Percentiles rank a stretch among this genome's conserved stretches.
Evolutionary conservation across 2,329 filamentous ascomycete species (phyloP).

Genomic region (Westerdykella sp.): DNA sequence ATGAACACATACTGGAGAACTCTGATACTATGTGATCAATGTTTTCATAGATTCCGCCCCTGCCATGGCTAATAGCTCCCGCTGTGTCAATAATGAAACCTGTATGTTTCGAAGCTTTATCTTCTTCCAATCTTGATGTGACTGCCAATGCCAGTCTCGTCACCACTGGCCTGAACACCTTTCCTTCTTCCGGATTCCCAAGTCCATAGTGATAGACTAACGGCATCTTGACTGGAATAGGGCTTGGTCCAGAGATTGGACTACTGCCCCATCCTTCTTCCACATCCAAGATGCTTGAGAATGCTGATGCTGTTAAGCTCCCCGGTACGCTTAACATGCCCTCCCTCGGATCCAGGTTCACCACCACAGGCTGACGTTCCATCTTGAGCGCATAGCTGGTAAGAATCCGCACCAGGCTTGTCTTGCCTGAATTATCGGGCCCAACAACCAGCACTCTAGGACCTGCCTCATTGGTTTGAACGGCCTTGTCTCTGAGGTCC

Average conservation of each 20-base stretch:
- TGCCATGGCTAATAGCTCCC: constrained; percentile 60
- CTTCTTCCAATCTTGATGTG: constrained; percentile 69
- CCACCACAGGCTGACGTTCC: constrained; percentile 68
- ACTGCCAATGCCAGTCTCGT: constrained; percentile 73
- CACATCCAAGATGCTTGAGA: constrained; percentile 80
- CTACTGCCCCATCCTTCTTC: constrained; percentile 85
- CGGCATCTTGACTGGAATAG: constrained; percentile 84
- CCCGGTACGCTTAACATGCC: constrained; percentile 54
- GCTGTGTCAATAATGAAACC: constrained; percentile 85
- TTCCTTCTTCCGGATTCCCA: constrained; percentile 60
- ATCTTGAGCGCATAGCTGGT: constrained; percentile 72
- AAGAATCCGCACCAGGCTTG: constrained; percentile 68
- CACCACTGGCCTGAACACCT: constrained; percentile 66
- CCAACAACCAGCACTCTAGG: constrained; percentile 84
- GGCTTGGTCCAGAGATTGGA: constrained; percentile 82
- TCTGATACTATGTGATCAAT: constrained; percentile 73
- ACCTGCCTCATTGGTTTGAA: constrained; percentile 46
- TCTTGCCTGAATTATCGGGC: constrained; percentile 73
- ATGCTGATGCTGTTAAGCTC: constrained; percentile 77
- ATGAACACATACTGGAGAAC: constrained; percentile 51
- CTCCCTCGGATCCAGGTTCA: constrained; percentile 80
- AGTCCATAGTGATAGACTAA: constrained; percentile 85
- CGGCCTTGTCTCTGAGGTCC: constrained; percentile 59
- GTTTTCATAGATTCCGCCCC: constrained; percentile 62
- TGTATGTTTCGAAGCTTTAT: constrained; percentile 61